Percentiles rank a stretch among this genome's conserved stretches.
These are phyloP conservation scores for Syzygium jambos DNA, from an alignment of 345 rosid genomes.

Conservation along the genomic window DNA sequence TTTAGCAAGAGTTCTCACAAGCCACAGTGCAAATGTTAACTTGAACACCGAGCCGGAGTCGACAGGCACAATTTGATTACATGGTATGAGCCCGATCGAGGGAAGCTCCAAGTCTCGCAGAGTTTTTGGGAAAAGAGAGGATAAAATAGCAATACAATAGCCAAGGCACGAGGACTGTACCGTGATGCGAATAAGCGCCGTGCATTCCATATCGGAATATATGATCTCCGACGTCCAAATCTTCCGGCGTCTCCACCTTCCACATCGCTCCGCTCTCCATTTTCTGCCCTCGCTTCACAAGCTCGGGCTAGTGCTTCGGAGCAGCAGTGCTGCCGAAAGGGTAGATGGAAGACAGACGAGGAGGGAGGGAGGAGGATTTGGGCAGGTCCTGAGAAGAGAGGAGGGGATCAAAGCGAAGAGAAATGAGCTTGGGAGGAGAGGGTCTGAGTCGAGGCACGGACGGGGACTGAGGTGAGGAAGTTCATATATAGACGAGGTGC, in stretches of 20 bases:
- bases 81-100: background rate
- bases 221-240: background rate
- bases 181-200: background rate
- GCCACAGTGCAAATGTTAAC: background rate
- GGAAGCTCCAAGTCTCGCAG: background rate
- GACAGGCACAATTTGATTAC: background rate
- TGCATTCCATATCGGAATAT: background rate
- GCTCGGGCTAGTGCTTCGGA: too few relatives aligned
- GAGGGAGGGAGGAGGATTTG: too few relatives aligned
- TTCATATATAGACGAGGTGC: too few relatives aligned
- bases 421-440: too few relatives aligned
- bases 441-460: too few relatives aligned
- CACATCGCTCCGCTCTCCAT: background rate
- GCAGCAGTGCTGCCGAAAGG: too few relatives aligned
- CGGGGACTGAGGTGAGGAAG: too few relatives aligned
- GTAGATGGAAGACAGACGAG: too few relatives aligned
- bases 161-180: background rate
- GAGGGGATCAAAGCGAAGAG: too few relatives aligned
- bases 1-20: background rate
- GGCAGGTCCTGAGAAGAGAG: too few relatives aligned
- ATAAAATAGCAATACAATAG: background rate
- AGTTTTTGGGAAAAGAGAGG: accelerated
- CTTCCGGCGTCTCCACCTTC: background rate
- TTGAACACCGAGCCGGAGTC: background rate
- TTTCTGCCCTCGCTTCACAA: background rate